Conservation (phyloP, 1,139 yeast genomes). For the Spencermartinsiella ligniputridi region DNA sequence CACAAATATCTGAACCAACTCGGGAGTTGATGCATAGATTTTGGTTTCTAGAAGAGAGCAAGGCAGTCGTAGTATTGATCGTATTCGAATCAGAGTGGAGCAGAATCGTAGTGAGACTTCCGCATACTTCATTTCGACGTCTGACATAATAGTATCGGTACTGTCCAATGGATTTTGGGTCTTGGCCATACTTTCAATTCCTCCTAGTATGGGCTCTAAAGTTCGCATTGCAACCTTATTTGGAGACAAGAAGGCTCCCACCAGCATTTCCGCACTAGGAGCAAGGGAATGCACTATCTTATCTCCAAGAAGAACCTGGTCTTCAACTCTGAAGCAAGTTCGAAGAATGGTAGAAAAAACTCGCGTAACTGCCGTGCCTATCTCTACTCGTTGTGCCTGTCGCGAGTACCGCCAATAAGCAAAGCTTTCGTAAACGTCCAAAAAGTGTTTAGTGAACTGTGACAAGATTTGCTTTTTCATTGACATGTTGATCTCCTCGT, state of each 20-base stretch:
- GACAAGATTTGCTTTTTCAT: conserved; percentile 48
- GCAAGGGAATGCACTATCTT: conserved; percentile 51
- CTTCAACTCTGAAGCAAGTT: conserved; percentile 56
- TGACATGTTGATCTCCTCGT: conserved; percentile 35
- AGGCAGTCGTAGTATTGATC: conserved; percentile 45
- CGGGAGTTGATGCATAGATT: conserved; percentile 53
- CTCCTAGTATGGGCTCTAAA: conserved; percentile 50
- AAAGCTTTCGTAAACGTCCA: conserved; percentile 71
- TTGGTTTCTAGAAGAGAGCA: conserved; percentile 65
- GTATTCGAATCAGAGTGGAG: conserved; percentile 47
- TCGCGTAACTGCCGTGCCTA: conserved; percentile 55
- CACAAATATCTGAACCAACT: conserved; percentile 57
- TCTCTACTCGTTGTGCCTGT: conserved; percentile 53
- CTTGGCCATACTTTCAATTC: conserved; percentile 46
- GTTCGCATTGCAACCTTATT: conserved; percentile 52
- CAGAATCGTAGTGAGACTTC: conserved; percentile 39
- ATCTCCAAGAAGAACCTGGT: conserved; percentile 35
- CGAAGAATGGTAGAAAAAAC: conserved; percentile 54
- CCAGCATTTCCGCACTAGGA: conserved; percentile 46
- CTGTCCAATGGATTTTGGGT: conserved; percentile 40
- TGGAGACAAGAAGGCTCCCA: conserved; percentile 54
- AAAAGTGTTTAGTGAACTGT: conserved; percentile 52
- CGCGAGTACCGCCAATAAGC: conserved; percentile 61
- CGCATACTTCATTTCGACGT: conserved; percentile 31
- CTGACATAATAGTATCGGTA: conserved; percentile 25